A percentile compares a stretch with the other conserved stretches of the same genome.
Conservation (phyloP, 2,329 filamentous ascomycete genomes). For the Didymella glomerata region DNA sequence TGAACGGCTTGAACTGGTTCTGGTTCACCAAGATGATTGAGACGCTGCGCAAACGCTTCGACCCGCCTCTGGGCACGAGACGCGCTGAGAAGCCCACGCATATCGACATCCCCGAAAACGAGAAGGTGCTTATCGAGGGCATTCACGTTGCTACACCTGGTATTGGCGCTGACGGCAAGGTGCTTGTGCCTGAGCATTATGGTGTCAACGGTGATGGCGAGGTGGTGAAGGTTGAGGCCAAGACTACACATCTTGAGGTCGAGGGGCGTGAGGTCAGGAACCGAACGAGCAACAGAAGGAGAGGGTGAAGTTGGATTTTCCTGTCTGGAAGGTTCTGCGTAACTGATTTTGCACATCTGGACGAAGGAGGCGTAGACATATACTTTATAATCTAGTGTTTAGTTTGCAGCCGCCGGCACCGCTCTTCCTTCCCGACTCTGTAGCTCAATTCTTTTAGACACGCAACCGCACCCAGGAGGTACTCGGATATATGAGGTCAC, state of each 20-base stretch:
- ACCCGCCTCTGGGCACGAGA: conserved; percentile 61
- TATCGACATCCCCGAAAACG: conserved; percentile 32
- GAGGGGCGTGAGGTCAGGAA: conserved; percentile 39
- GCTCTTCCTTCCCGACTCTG: background rate
- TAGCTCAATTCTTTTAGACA: too few relatives aligned
- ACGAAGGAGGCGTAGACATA: background rate
- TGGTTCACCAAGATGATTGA: conserved; percentile 91
- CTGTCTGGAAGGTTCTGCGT: background rate
- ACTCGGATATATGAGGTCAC: too few relatives aligned
- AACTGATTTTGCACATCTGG: background rate
- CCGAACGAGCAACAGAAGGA: conserved; percentile 29
- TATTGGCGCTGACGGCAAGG: conserved; percentile 20
- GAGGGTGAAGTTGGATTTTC: conserved; percentile 9
- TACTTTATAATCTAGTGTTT: background rate
- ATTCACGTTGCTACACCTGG: conserved; percentile 44
- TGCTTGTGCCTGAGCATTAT: conserved; percentile 33
- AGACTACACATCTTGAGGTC: conserved; percentile 39
- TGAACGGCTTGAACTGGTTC: conserved; percentile 81
- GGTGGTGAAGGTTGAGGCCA: conserved; percentile 34
- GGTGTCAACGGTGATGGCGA: conserved; percentile 21
- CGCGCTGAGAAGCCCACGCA: conserved; percentile 28
- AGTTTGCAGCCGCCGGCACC: background rate
- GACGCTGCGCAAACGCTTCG: conserved; percentile 79
- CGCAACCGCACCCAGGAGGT: too few relatives aligned
- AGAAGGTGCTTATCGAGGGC: conserved; percentile 47